Evolutionary conservation across 106 monocot species (phyloP).

Genomic region (Acorus gramineus): DNA sequence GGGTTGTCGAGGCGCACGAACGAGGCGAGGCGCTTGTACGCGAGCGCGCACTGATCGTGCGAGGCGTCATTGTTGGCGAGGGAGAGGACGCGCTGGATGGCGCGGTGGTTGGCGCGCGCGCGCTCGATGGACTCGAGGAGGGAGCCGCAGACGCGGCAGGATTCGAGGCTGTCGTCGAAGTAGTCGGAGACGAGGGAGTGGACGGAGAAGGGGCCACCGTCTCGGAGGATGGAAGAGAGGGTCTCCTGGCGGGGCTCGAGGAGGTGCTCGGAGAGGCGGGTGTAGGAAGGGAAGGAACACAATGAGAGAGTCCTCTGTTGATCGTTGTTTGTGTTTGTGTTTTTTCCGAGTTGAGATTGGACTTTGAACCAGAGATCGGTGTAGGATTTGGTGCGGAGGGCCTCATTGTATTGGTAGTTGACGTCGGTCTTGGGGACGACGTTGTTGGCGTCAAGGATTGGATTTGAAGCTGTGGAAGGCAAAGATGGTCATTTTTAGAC

Average conservation of each 20-base stretch:
- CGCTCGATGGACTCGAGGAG: no score
- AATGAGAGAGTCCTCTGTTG: conserved; percentile 2
- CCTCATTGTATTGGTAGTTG: conserved; percentile 45
- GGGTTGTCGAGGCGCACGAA: conserved; percentile 49
- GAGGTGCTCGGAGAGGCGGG: conserved; percentile 19
- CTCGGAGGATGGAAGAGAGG: not conserved
- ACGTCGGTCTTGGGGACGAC: conserved; percentile 1
- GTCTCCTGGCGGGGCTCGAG: conserved; percentile 33
- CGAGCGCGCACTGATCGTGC: no score
- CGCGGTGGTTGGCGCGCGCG: no score
- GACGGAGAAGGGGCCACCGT: no score
- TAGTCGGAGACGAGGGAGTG: not conserved
- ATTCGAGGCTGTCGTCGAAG: not conserved
- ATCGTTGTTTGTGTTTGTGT: not conserved
- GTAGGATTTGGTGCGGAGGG: conserved; percentile 46
- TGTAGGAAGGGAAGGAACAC: not conserved
- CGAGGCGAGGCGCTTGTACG: conserved; percentile 6
- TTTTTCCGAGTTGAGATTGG: conserved; percentile 13
- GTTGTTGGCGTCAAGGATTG: no score
- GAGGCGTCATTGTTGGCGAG: no score
- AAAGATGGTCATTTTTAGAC: no score
- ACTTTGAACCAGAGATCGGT: conserved; percentile 31
- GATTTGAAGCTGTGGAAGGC: no score
- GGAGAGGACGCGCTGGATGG: no score
- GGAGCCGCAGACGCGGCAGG: no score